Base-by-base conservation (phyloP, 129 eudicot species). In the Pittosporum tobira region DNA sequence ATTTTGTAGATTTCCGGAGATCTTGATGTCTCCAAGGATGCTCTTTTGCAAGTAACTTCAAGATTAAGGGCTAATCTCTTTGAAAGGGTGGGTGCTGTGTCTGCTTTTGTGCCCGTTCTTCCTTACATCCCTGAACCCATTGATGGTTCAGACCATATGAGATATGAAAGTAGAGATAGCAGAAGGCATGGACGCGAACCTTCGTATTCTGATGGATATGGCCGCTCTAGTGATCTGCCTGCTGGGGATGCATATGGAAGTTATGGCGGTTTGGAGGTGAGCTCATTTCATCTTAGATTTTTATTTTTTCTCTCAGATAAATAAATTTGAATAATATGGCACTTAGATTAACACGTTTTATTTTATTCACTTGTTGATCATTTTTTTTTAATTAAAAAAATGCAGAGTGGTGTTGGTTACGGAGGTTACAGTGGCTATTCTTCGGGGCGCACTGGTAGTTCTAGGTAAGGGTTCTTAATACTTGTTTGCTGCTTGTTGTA, bases 31-130 rank as follows among this genome's bases (percentile, higher is more conserved):
- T 81, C 81, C 19, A 88, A 93, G 73, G 94, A 75, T 30, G 99
- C 99, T 43, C 91, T 93, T 31, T 54, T 84, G 57, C 94, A 93
- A 83, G 84, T 93, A 37, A 76, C 88, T 18, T 84, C 99, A 61
- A 84, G 99, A 7, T 61, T 93, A 76, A 74, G 99, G 76, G 96
- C 88, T 45, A 87, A 93, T 71, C 84, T 93, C 15, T 93, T 93
- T 73, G 96, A 87, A 51, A 83, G 90, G 72, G 99, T 87, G 75
- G 96, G 94, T 47, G 81, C 87, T 57, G 66, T 84, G 59, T 63
- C 96, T 48, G 71, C 96, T 20, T 73, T 86, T 64, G 78, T 91
- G 74, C 96, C 96, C 4, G 96, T 84, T 54, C 84, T 93, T 75
- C 99, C 99, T 0, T 93, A 87, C 62, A 72, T 87, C 36, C 98